Percentiles rank a stretch among this genome's conserved stretches.
Evolutionary conservation across 2,329 filamentous ascomycete species (phyloP).

Genomic region (Colletotrichum spinosum): DNA sequence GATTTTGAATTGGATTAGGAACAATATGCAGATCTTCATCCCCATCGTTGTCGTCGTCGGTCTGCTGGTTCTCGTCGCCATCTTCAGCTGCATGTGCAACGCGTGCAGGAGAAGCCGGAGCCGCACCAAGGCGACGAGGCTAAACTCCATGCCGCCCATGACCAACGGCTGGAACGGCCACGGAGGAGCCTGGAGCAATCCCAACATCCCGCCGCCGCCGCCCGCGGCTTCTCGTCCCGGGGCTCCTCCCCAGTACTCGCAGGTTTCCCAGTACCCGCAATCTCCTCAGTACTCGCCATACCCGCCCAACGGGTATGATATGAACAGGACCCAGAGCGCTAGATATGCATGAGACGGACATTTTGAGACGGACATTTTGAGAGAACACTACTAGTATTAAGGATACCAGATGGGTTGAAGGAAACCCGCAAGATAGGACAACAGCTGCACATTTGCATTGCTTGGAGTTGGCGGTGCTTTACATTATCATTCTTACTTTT

Average conservation of each 20-base stretch:
- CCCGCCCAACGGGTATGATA: slow-evolving; percentile 26
- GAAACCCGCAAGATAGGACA: slow-evolving; percentile 2
- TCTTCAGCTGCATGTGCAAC: slow-evolving; percentile 72
- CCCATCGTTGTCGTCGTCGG: slow-evolving; percentile 77
- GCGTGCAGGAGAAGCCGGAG: slow-evolving; percentile 45
- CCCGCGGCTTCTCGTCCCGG: slow-evolving; percentile 26
- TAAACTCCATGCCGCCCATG: slow-evolving; percentile 40
- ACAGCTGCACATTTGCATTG: slow-evolving; percentile 35
- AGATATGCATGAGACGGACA: slow-evolving; percentile 40
- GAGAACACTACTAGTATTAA: background rate
- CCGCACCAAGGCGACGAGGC: slow-evolving; percentile 38
- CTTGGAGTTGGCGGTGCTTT: slow-evolving; percentile 36
- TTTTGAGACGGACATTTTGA: slow-evolving; percentile 3
- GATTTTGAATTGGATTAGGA: slow-evolving; percentile 79
- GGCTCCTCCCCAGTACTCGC: slow-evolving; percentile 15
- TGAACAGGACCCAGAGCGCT: slow-evolving; percentile 36
- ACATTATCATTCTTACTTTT: slow-evolving; percentile 8
- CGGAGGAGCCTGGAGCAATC: slow-evolving; percentile 33
- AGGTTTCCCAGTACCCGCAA: too few relatives aligned
- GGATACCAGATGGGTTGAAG: slow-evolving; percentile 12
- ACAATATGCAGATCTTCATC: slow-evolving; percentile 86
- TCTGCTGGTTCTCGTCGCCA: slow-evolving; percentile 75
- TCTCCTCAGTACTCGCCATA: slow-evolving; percentile 1
- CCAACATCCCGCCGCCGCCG: slow-evolving; percentile 30
- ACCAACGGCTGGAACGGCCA: slow-evolving; percentile 38